Evolutionary conservation across 2,329 filamentous ascomycete genomes (phyloP).

Genomic region (Laburnicola sp.): DNA sequence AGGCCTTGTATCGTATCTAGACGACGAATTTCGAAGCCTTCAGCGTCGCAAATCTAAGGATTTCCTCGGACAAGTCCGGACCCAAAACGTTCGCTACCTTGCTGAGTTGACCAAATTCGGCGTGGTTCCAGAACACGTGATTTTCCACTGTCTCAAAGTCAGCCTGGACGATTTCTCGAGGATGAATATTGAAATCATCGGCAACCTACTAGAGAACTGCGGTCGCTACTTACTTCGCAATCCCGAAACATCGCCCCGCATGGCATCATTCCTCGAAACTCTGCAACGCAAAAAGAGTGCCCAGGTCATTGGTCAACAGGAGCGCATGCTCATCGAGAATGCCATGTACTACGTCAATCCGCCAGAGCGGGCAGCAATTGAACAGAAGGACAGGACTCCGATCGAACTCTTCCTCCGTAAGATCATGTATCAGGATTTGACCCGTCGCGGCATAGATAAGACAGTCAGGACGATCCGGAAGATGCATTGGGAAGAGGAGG

Average conservation of each 20-base stretch:
- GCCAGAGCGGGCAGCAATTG: conserved; percentile 87
- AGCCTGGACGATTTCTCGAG: conserved; percentile 96
- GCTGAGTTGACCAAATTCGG: conserved; percentile 98
- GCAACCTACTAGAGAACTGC: conserved; percentile 93
- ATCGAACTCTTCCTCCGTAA: conserved; percentile 92
- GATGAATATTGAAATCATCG: conserved; percentile 99
- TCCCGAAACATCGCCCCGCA: conserved; percentile 87
- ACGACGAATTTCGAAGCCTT: conserved; percentile 94
- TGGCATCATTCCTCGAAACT: conserved; percentile 92
- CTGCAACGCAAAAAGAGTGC: conserved; percentile 94
- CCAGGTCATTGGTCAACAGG: conserved; percentile 91
- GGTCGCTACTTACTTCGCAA: conserved; percentile 92
- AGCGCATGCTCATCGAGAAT: conserved; percentile 98
- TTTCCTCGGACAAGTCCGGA: conserved; percentile 89
- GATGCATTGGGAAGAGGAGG: conserved; percentile 94
- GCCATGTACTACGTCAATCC: conserved; percentile 98
- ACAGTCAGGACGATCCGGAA: conserved; percentile 92
- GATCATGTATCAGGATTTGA: conserved; percentile 90
- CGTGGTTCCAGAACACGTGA: conserved; percentile 95
- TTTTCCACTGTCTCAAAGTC: conserved; percentile 98
- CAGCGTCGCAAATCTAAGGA: conserved; percentile 98
- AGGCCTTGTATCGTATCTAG: conserved; percentile 85
- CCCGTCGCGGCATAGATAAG: conserved; percentile 90
- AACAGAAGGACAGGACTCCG: conserved; percentile 93
- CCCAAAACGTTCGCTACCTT: conserved; percentile 95